phyloP scores from a whole-genome alignment of 78 protist genomes.

The slime mould (Dictyostelium discoideum) region dicty_2.7 NC_007088.5:4724001-4724500 shows the following conservation, averaged over 20 bases:
- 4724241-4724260: slow-evolving; percentile 75
- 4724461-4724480: slow-evolving; percentile 77
- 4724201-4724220: background rate
- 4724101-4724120: too few relatives aligned
- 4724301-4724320: slow-evolving; percentile 91
- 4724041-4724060: too few relatives aligned
- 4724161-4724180: background rate
- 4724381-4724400: slow-evolving; percentile 68
- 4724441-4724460: slow-evolving; percentile 66
- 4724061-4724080: too few relatives aligned
- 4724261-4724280: slow-evolving; percentile 83
- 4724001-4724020: too few relatives aligned
- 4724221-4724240: slow-evolving; percentile 49
- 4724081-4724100: too few relatives aligned
- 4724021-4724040: too few relatives aligned
- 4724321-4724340: slow-evolving; percentile 77
- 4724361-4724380: slow-evolving; percentile 77
- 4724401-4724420: slow-evolving; percentile 87
- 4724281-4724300: slow-evolving; percentile 93
- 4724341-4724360: slow-evolving; percentile 54
- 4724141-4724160: too few relatives aligned
- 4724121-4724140: too few relatives aligned
- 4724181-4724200: slow-evolving; percentile 43
- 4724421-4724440: slow-evolving; percentile 28
- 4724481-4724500: slow-evolving; percentile 42